Evolutionary conservation across 371 early-diverging fungal species (phyloP).

Genomic region (Mortierella sp.): DNA sequence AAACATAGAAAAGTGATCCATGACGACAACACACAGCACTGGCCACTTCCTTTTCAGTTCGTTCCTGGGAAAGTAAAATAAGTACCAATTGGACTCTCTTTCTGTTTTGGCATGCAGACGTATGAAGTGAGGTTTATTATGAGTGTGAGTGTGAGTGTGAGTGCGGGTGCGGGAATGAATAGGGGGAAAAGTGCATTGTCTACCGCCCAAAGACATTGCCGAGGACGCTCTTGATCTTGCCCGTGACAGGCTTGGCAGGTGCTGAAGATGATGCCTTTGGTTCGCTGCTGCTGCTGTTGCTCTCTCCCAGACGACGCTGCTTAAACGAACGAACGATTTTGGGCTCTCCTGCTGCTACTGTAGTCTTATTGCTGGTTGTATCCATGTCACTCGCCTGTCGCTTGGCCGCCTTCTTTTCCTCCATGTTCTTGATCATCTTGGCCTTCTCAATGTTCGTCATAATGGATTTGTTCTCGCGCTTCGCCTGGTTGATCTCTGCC

Average conservation of each 20-base stretch:
- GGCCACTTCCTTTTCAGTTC: not conserved
- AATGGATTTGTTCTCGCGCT: slow-evolving; percentile 88
- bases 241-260: slow-evolving; percentile 18
- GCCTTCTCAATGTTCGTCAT: slow-evolving; percentile 87
- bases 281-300: not conserved
- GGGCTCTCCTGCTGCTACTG: slow-evolving; percentile 25
- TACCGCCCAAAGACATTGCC: slow-evolving; percentile 55
- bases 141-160: not conserved
- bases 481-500: slow-evolving; percentile 89
- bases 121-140: not conserved
- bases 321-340: slow-evolving; percentile 73
- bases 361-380: slow-evolving; percentile 25
- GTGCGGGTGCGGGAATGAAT: not conserved
- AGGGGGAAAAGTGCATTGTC: not conserved
- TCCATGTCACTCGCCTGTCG: slow-evolving; percentile 58
- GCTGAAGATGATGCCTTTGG: not conserved
- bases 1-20: not conserved
- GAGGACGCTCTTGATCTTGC: slow-evolving; percentile 55
- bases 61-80: not conserved
- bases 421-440: slow-evolving; percentile 86
- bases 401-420: slow-evolving; percentile 69
- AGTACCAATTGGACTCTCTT: not conserved
- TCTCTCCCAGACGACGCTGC: slow-evolving; percentile 64
- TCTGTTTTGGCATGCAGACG: not conserved
- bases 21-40: not conserved